Evolutionary conservation across 2,329 filamentous ascomycete species (phyloP).

Genomic region (Ophiostoma ips): DNA sequence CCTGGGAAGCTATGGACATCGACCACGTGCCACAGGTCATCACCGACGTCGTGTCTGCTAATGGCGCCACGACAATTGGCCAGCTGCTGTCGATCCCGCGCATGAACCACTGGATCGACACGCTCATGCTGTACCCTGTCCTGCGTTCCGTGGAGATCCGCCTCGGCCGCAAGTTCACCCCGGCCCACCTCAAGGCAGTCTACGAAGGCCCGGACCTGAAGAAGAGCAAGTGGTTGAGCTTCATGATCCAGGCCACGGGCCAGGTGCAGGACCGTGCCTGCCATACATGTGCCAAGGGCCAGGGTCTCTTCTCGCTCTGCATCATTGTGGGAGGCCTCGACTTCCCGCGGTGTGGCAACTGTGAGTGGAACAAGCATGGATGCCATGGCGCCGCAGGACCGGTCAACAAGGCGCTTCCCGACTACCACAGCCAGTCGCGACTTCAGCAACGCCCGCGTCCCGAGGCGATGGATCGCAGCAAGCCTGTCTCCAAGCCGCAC

Average conservation of each 20-base stretch:
- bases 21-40: not conserved
- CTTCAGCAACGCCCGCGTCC: not conserved
- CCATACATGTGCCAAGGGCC: constrained; percentile 26
- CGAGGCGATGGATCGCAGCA: not conserved
- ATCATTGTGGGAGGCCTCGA: constrained; percentile 27
- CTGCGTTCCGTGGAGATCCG: constrained; percentile 28
- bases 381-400: constrained; percentile 14
- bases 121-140: constrained; percentile 24
- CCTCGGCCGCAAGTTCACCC: constrained; percentile 26
- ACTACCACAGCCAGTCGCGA: too few relatives aligned
- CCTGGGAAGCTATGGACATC: not conserved
- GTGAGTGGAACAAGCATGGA: constrained; percentile 31
- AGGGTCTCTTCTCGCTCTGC: constrained; percentile 32
- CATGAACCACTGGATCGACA: constrained; percentile 27
- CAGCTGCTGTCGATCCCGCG: constrained; percentile 17
- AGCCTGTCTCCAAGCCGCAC: not conserved
- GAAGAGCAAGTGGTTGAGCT: constrained; percentile 31
- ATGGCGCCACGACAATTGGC: not conserved
- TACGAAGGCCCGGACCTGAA: constrained; percentile 27
- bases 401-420: not conserved
- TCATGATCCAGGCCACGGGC: constrained; percentile 37
- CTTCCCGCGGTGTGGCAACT: constrained; percentile 36
- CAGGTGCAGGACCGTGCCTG: constrained; percentile 27
- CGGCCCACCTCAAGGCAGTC: constrained; percentile 25
- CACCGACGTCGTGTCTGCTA: not conserved